Base-by-base conservation (phyloP, 768 basidiomycete species). In the Podaxis carcinomalis region DNA sequence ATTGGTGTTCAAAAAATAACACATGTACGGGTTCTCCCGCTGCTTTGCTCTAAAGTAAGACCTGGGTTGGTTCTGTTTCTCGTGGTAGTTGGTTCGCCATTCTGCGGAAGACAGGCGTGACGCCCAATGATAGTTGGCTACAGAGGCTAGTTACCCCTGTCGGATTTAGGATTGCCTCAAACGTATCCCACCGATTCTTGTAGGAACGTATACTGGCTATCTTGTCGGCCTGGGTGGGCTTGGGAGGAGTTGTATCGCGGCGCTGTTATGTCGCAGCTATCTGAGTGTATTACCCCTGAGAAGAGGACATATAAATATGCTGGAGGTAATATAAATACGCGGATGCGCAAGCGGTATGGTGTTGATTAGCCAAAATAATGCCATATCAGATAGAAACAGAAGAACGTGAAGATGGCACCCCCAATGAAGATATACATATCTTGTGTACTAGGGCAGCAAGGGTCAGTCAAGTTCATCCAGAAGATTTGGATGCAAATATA, bases 371-470 rank as follows among this genome's bases (percentile, higher is more conserved):
- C 96, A 51, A 98, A 76, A 72, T 94, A 98, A 66, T 84, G 84
- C 89, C 93, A 92, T 67, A 98, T 98, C 65, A 93, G 73, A 76
- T 85, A 95, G 78, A 98, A 98, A 74, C 89, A 93, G 74, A 97
- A 80, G 71, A 98, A 90, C 9, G 96, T 98, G 72, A 93, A 83
- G 23, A 90, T 74, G 1, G 89, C 90, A 1, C 96, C 96, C 2
- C 76, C 88, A 51, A 91, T 72, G 75, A 99, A 95, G 64, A 99
- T 95, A 65, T 93, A 95, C 80, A 89, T 93, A 70, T 99, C 96
- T 71, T 96, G 95, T 46, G 89, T 94, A 70, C 95, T 96, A 71
- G 9, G 46, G 36, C 25, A 56, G 19, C 50, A 40, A 55, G 37
- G 49, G 37, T 69, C 28, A 62, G 27, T 50, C 49, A 19, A 55